Evolutionary conservation across 169 alveolate species (phyloP), one percentile per base, ranked within the genome.

Genomic region (Cytauxzoon felis): DNA sequence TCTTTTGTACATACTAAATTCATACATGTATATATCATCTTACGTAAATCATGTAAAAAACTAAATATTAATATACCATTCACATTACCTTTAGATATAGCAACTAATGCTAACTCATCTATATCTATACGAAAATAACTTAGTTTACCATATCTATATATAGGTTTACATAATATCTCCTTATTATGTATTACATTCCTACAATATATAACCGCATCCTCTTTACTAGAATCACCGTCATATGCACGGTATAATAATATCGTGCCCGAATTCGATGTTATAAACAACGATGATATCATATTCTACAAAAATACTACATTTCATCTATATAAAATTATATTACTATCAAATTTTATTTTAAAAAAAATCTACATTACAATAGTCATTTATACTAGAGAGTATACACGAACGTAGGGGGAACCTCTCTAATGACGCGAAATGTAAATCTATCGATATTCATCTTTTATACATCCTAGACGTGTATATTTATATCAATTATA

Each of bases 201-300:
- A 48, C 69, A 59, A 62, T 30, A 75, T 23, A 64, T 32, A 11
- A 19, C 49, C 0, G 85, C 85, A 21, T 75, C 85, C 34, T 75
- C 62, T 54, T 54, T 54, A 19, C 69, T 75, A 47, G 34, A 32
- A n/a, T 65, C 75, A 5, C 72, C 85, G 27, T 66, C 29, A 68
- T 50, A 75, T 13, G 52, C 69, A 9, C 80, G 26, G 19, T 33
- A 51, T 13, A 54, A 42, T 52, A 75, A 71, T 49, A 68, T 42
- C 32, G 32, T 45, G 1, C 85, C 85, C 32, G 60, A 36, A 13
- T 23, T 9, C 16, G 34, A 48, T 19, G 57, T 49, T 18, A 75
- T 42, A 34, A 75, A 75, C 40, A 75, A 36, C 19, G 78, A 29
- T 36, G 85, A 75, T 43, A 75, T 75, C 85, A 75, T 75, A 8